Conservation (phyloP, 2,329 filamentous ascomycete species). For the Lachnellula occidentalis region DNA sequence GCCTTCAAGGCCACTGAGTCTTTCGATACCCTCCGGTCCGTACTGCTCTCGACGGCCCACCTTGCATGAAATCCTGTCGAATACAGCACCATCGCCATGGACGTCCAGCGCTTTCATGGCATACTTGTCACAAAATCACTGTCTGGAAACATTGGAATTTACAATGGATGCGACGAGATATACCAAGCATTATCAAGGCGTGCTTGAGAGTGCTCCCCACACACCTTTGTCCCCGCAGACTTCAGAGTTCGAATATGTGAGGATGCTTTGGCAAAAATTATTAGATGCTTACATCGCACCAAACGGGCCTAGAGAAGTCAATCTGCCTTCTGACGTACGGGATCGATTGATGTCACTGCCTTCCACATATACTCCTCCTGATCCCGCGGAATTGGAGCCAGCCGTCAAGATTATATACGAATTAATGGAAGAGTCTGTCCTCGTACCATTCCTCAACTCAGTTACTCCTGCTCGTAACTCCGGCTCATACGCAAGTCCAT, state of each 20-base stretch:
- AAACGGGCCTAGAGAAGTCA: constrained; percentile 81
- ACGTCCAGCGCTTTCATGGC: constrained; percentile 92
- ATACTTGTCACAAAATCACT: constrained; percentile 94
- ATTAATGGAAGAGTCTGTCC: constrained; percentile 93
- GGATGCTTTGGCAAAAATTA: constrained; percentile 79
- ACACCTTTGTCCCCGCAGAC: constrained; percentile 24
- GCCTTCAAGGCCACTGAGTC: constrained; percentile 42
- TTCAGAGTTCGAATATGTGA: constrained; percentile 50
- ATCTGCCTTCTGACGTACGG: constrained; percentile 79
- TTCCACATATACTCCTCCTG: constrained; percentile 56
- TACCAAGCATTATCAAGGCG: constrained; percentile 42
- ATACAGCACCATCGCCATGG: constrained; percentile 81
- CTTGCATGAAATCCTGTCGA: constrained; percentile 80
- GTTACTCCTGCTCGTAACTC: constrained; percentile 24
- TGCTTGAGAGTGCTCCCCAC: constrained; percentile 40
- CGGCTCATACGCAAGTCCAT: constrained; percentile 24
- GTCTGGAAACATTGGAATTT: constrained; percentile 92
- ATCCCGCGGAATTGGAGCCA: constrained; percentile 70
- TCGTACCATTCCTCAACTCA: constrained; percentile 81
- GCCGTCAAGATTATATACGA: constrained; percentile 88
- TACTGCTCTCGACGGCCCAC: constrained; percentile 62
- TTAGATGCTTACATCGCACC: constrained; percentile 86
- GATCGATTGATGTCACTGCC: constrained; percentile 69
- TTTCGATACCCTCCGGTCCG: constrained; percentile 37
- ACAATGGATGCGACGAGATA: constrained; percentile 91